Base-by-base conservation (phyloP, 2,329 filamentous ascomycete genomes). In the Westerdykella aurantiaca region DNA sequence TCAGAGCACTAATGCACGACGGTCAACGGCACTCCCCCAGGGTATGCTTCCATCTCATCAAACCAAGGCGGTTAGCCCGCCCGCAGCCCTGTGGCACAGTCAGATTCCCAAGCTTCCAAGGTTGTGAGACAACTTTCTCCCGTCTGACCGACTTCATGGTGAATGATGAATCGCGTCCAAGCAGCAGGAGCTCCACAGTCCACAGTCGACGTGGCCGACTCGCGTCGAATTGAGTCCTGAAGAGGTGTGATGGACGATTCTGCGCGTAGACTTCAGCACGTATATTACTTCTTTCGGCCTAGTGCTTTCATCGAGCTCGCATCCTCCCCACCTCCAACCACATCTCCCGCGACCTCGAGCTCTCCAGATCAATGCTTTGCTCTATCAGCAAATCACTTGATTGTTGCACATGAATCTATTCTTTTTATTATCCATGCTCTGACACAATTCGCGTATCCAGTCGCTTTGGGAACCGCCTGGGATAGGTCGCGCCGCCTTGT, bases 201-300 rank as follows among this genome's bases (percentile, higher is more conserved):
- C 44, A 39, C 17, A 44, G 45, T 50, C 50, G 53, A 61, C 58
- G 58, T 63, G 59, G 59, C 58, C 51, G 47, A 17, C 52, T 50
- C 46, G 47, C 49, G 52, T 49, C 59, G 53, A 58, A 55, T 53
- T 17, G 41, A 50, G 37, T 23, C 17, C 22, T 22, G 11, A 21
- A 31, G 38, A 39, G 31, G 9, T 45, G 50, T 51, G 47, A 45
- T 44, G 41, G 38, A 35, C 38, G 39, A 44, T 45, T 29, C 25
- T 29, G 25, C 7, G 25, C 25, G 25, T 29, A 29, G 25, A 29
- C 9, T 12, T 29, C 9, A 29, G 25, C 25, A 29, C 25, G 25
- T 10, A 29, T 29, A 29, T 29, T 29, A 12, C 25, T 29, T 10
- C 25, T 29, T 12, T 29, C 9, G 25, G 25, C 9, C 25, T 29